Base-by-base conservation (phyloP, 305 asterid genomes). In the Solanum hybrid region DNA sequence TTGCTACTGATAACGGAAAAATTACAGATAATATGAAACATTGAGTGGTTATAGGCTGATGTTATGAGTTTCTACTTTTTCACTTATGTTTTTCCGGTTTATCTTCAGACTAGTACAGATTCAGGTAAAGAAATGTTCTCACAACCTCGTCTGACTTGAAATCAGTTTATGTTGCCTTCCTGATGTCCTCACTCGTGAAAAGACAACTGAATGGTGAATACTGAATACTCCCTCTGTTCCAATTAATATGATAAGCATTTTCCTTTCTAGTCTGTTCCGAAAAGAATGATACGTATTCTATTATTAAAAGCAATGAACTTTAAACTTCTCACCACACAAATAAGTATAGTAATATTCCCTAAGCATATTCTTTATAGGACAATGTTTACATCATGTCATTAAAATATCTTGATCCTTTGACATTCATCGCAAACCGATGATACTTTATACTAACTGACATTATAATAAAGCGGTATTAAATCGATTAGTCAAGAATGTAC, bases 401-500 rank as follows among this genome's bases (percentile, higher is more conserved):
- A 72, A 39, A 87, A 75, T 75, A 38, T 73, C 11, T 38, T 39
- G 4, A 88, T 26, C 12, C 32, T 15, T 33, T 57, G 7, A 72
- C 72, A 26, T 0, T 0, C 0, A 13, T 4, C 3, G 3, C 29
- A 68, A 72, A 27, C 0, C 1, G 73, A 87, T 31, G 22, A 68
- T 38, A 24, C 27, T 87, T 75, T 87, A 34, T 24, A 27, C 11
- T 29, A 76, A 88, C 1, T 3, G 36, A 36, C 73, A 73, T 27
- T 7, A 10, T 31, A 88, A 41, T 32, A 88, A 5, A 45, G 51
- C 37, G 26, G n/a, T 20, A 0, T 31, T 14, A 20, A 51, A n/a
- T 24, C 4, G 17, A 14, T 9, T 88, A 32, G 65, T 20, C 76
- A 12, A 51, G 34, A 45, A 87, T 37, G 29, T 92, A 97, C 99